Base-by-base conservation (phyloP, 108 stramenopile species). In the Pseudonitzschia pungens region DNA sequence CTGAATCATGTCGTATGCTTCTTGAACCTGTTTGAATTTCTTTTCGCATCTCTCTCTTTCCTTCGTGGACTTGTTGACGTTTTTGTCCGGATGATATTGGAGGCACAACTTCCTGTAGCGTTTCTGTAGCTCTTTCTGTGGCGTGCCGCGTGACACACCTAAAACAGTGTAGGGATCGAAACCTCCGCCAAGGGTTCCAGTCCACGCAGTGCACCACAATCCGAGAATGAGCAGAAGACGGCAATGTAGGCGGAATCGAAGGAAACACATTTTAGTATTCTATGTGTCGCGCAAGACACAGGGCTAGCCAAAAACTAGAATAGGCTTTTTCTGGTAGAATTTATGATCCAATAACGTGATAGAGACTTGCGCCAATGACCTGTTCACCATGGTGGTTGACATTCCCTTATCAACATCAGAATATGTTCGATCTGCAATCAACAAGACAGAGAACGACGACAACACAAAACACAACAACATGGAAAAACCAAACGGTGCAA, bases 51-150 rank as follows among this genome's bases (percentile, higher is more conserved):
- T 54, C 41, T 81, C 57, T 58, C 78, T 41, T 55, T 87, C 80
- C 28, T 73, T 58, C 7, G 16, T 33, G 24, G 72, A 59, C 26
- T 71, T 55, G 31, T 81, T 44, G 6, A 72, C 65, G 43, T 81
- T 90, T 73, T 93, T 93, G 64, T 93, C 92, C 15, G 92, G 92
- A 75, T 93, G 92, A 45, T 83, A 82, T 66, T 75, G 66, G 33
- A 93, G 60, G 69, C 92, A 93, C 14, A 90, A 77, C 12, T 71
- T 78, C 33, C 82, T 71, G 71, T 93, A 93, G 60, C 74, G 72
- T 24, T 79, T 75, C 50, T 77, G 74, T 29, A 92, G 87, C 60
- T 89, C 89, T 24, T 84, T 72, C 69, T 83, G 80, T 6, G 83
- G 60, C 24, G 80, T 80, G 45, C 50, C 20, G n/a, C 54, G 69